Conservation (phyloP, 2,329 filamentous ascomycete species). For the Fusarium liriodendri region DNA sequence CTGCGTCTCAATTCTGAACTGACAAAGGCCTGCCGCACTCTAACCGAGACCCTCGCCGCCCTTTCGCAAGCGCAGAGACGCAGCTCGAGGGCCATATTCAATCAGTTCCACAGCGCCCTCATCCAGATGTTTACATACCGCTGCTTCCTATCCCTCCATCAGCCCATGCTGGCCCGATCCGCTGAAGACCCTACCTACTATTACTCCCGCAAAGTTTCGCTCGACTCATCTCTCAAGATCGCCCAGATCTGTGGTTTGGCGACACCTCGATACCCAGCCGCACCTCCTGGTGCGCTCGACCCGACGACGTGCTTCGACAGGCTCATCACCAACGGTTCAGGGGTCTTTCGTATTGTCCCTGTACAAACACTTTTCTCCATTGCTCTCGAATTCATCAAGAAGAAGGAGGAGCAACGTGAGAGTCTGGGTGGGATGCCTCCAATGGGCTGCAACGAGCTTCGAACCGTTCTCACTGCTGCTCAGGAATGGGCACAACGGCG, state of each 20-base stretch:
- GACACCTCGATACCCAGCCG: slow-evolving; percentile 21
- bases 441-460: slow-evolving; percentile 48
- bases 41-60: slow-evolving; percentile 48
- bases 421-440: slow-evolving; percentile 46
- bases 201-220: slow-evolving; percentile 63
- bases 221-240: slow-evolving; percentile 55
- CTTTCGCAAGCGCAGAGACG: slow-evolving; percentile 49
- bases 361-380: slow-evolving; percentile 56
- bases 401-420: slow-evolving; percentile 54
- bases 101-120: slow-evolving; percentile 55
- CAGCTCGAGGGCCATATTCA: slow-evolving; percentile 35
- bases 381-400: slow-evolving; percentile 58
- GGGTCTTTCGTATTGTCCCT: slow-evolving; percentile 56
- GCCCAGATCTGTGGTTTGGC: slow-evolving; percentile 48
- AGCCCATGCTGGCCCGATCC: slow-evolving; percentile 58
- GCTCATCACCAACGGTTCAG: slow-evolving; percentile 54
- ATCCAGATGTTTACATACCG: slow-evolving; percentile 58
- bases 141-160: slow-evolving; percentile 65
- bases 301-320: slow-evolving; percentile 49
- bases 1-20: slow-evolving; percentile 59
- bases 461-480: slow-evolving; percentile 44
- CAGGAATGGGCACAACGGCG: slow-evolving; percentile 48
- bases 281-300: slow-evolving; percentile 30
- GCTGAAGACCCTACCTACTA: slow-evolving; percentile 60
- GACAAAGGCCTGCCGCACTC: slow-evolving; percentile 50